Conservation (phyloP, 2,329 filamentous ascomycete genomes). For the Cryphonectria naterciae region DNA sequence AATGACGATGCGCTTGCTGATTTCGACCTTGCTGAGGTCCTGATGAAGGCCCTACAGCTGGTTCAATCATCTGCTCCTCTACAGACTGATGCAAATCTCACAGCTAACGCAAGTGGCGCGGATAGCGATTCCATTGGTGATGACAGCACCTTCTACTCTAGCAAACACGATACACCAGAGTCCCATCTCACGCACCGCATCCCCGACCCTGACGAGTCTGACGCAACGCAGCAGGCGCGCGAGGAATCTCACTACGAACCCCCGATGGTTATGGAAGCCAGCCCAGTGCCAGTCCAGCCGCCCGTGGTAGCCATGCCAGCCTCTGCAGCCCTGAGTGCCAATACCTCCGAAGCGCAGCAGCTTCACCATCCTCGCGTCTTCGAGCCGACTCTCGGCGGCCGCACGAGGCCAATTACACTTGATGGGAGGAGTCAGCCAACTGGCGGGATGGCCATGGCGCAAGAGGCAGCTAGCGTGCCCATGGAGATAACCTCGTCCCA, state of each 20-base stretch:
- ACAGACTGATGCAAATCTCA: slow-evolving; percentile 58
- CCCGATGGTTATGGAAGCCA: slow-evolving; percentile 36
- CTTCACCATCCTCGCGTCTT: slow-evolving; percentile 5
- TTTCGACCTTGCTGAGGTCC: slow-evolving; percentile 73
- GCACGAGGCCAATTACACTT: not conserved
- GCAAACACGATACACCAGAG: slow-evolving; percentile 79
- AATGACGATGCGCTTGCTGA: slow-evolving; percentile 60
- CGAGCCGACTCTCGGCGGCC: slow-evolving; percentile 2
- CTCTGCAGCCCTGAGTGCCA: slow-evolving; percentile 19
- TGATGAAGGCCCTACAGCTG: slow-evolving; percentile 70
- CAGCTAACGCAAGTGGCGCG: slow-evolving; percentile 59
- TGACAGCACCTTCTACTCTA: slow-evolving; percentile 95
- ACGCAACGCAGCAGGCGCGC: slow-evolving; percentile 42
- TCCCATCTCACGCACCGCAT: slow-evolving; percentile 52
- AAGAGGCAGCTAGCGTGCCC: slow-evolving; percentile 26
- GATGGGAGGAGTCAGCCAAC: not conserved
- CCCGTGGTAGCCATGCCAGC: slow-evolving; percentile 24
- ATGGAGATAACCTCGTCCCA: slow-evolving; percentile 39
- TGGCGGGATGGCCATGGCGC: slow-evolving; percentile 32
- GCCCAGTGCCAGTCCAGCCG: slow-evolving; percentile 28
- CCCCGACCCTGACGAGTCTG: slow-evolving; percentile 45
- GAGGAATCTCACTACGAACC: slow-evolving; percentile 43
- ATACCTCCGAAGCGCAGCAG: slow-evolving; percentile 22
- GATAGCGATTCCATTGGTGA: slow-evolving; percentile 78
- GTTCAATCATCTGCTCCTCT: slow-evolving; percentile 69